Base-by-base conservation (phyloP, 108 stramenopile species). In the Pseudonitzschia multistriata region DNA sequence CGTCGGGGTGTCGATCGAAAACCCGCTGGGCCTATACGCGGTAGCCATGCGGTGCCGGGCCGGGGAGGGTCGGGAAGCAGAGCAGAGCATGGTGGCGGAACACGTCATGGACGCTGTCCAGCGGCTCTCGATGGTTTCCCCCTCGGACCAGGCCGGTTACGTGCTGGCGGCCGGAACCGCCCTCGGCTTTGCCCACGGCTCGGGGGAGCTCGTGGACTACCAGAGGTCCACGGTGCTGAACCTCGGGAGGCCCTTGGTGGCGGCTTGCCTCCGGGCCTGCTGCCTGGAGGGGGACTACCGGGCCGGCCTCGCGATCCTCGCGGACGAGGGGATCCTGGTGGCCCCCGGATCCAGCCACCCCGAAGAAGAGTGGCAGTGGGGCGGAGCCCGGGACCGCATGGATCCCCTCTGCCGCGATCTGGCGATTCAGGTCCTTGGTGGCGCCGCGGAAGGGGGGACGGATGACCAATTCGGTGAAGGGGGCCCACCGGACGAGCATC, bases 141-240 rank as follows among this genome's bases (percentile, higher is more conserved):
- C 92, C 13, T 73, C 81, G 10, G 85, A 86, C 62, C 81, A 87
- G 71, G n/a, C 45, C 42, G 21, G 37, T 68, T 81, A 93, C 70
- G 73, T 90, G 2, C 55, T 94, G 68, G 88, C 90, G 14, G 92
- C 92, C n/a, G 92, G 92, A 8, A 81, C 69, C 53, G 92, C 88
- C 13, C 64, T 94, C n/a, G 92, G 90, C n/a, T 73, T 74, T 25
- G 83, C 86, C 25, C 89, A 89, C 22, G 73, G 80, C 28, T 87
- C 85, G 86, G 64, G 82, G 31, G 80, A 79, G 27, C 76, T 82
- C 52, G 39, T 87, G 10, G 81, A 87, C 25, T 93, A 84, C 68
- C 67, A 80, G 2, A 64, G 68, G 30, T 71, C 68, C 17, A 80
- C 71, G 35, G 70, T 66, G 19, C 76, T 63, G 42, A 52, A 71